phyloP scores from a whole-genome alignment of 2,329 filamentous ascomycete genomes.

The Zelopaecilomyces penicillatus region DNA sequence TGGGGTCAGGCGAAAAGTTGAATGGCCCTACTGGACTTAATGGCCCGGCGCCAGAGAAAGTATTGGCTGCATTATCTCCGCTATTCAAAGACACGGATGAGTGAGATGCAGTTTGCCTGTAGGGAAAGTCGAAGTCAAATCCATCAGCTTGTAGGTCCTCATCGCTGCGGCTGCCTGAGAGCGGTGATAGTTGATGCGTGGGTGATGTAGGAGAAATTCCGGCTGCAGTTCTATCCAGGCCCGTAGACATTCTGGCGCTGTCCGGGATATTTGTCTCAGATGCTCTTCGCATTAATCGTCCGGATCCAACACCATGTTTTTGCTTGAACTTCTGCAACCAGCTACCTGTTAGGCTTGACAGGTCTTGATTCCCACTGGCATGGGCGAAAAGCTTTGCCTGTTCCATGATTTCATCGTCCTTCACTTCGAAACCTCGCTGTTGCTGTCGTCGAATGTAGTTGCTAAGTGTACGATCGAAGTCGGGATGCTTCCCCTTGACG shows the following conservation, averaged over 20 bases:
- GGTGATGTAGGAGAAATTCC: constrained; percentile 67
- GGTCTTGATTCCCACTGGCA: constrained; percentile 58
- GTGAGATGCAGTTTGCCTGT: constrained; percentile 25
- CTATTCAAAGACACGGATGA: constrained; percentile 25
- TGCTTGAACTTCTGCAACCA: constrained; percentile 97
- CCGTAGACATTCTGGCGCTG: constrained; percentile 48
- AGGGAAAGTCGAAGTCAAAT: constrained; percentile 24
- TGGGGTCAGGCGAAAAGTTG: constrained; percentile 65
- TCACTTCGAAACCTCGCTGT: constrained; percentile 63
- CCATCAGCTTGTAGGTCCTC: constrained; percentile 49
- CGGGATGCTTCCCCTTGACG: constrained; percentile 73
- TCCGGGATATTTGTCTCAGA: constrained; percentile 66
- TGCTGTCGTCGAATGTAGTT: constrained; percentile 82
- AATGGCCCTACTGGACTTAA: constrained; percentile 69
- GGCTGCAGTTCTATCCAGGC: constrained; percentile 41
- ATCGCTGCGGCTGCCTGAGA: constrained; percentile 61
- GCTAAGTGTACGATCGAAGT: constrained; percentile 83
- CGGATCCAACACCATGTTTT: constrained; percentile 57
- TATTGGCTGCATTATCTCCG: constrained; percentile 37
- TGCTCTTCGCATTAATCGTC: constrained; percentile 45
- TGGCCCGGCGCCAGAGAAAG: constrained; percentile 58
- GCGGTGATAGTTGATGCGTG: constrained; percentile 54
- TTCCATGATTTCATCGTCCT: constrained; percentile 74
- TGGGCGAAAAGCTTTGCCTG: constrained; percentile 76
- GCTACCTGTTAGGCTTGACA: constrained; percentile 61